These are phyloP conservation scores for Eutypa lata DNA, from an alignment of 2,329 filamentous ascomycete genomes.

Conservation along the genomic window DNA sequence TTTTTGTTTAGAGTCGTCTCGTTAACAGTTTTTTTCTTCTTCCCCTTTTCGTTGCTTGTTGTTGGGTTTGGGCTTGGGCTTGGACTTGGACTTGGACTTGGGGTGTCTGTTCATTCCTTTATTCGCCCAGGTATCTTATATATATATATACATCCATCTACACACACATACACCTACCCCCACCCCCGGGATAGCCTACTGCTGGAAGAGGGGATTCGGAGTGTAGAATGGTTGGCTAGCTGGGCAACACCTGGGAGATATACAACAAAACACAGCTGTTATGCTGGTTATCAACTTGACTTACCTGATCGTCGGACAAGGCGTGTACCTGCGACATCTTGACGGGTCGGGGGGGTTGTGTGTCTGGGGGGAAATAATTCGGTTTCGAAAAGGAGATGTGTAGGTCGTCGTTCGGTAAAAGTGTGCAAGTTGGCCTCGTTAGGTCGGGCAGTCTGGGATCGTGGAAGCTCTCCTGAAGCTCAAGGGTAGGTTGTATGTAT, in stretches of 20 bases:
- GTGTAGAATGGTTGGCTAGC: conserved; percentile 14
- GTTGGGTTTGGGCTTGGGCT: too few species aligned
- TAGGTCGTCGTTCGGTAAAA: neutral
- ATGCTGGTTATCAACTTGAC: conserved; percentile 10
- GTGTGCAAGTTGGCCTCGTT: neutral
- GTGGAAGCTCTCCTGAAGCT: neutral
- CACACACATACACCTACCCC: neutral
- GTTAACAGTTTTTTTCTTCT: too few species aligned
- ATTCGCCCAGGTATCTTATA: too few species aligned
- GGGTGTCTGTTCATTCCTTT: too few species aligned
- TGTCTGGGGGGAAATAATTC: conserved; percentile 7
- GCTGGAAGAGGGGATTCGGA: too few species aligned
- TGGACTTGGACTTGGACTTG: too few species aligned
- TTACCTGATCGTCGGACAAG: conserved; percentile 95
- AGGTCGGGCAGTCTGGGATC: neutral
- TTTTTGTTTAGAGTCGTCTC: neutral
- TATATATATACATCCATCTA: too few species aligned
- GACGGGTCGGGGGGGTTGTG: conserved; percentile 32
- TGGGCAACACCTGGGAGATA: conserved; percentile 13
- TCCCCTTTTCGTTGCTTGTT: too few species aligned
- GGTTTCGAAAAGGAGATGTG: neutral
- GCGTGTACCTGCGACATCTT: conserved; percentile 91
- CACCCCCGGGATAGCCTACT: neutral
- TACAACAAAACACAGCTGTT: conserved; percentile 7
- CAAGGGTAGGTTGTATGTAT: neutral